Evolutionary conservation across 306 rosid species (phyloP), one percentile per base, ranked within the genome.

Genomic region (Benincasa hispida): DNA sequence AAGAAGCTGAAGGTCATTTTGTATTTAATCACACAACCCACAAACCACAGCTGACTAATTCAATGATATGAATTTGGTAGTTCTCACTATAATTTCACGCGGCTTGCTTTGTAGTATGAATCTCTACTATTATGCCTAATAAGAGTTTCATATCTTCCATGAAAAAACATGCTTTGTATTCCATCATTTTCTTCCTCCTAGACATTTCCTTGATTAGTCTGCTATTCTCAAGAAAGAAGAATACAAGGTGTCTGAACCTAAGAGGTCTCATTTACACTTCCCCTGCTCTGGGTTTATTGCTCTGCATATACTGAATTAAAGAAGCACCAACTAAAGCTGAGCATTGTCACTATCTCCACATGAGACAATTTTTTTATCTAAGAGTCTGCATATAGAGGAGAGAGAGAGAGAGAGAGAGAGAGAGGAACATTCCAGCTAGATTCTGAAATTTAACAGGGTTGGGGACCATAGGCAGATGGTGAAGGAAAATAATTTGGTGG

Each of bases 391-490:
- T n/a, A 47, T 61, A 4, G 27, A 54, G 70, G 15, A 56, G 6
- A 56, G 28, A 39, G 30, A n/a, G n/a, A n/a, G n/a, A 63, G 47
- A 61, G 11, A 61, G 34, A 75, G 79, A 60, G 76, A 70, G n/a
- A 74, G 76, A 73, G 56, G 53, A 45, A 60, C 79, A 80, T 84
- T 81, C 87, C 90, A 87, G 89, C 89, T 83, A 83, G 78, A 68
- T 51, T 84, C 84, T 83, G 86, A 79, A 83, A 87, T 84, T 78
- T 77, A 66, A 81, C 84, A 77, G 78, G 81, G 87, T 53, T 76
- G 91, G 88, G 93, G 93, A 87, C 91, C 91, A 83, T 62, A 27
- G 72, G 81, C 84, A 80, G 80, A 79, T 76, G 80, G 78, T 69
- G 81, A 84, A 86, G 75, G 41, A 82, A 78, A 70, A 81, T 77